These are phyloP conservation scores for Avena insularis DNA, from an alignment of 176 grass and related monocot genomes.

Conservation along the genomic window DNA sequence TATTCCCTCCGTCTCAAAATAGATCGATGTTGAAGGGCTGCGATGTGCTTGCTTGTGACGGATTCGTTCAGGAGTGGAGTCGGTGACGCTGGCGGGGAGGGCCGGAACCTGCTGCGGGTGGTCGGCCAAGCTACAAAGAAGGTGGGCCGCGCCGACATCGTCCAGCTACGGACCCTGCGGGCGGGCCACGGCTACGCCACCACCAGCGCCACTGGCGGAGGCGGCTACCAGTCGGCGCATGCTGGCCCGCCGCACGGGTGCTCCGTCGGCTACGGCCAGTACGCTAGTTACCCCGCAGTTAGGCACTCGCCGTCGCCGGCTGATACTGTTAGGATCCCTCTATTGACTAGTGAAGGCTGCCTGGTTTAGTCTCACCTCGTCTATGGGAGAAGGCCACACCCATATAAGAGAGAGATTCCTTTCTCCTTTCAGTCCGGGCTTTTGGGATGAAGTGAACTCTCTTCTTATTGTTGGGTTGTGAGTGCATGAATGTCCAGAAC, in stretches of 20 bases:
- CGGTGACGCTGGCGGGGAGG: slow-evolving; percentile 51
- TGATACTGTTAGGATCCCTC: too few relatives aligned
- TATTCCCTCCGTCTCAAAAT: too few relatives aligned
- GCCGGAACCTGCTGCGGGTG: slow-evolving; percentile 42
- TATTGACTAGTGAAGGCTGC: too few relatives aligned
- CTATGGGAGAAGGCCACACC: too few relatives aligned
- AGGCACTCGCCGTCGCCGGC: not conserved
- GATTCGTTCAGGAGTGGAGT: slow-evolving; percentile 41
- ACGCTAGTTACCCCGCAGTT: not conserved
- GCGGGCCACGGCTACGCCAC: not conserved
- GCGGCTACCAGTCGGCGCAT: not conserved
- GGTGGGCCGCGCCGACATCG: slow-evolving; percentile 52
- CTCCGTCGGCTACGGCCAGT: not conserved
- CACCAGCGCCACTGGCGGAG: not conserved
- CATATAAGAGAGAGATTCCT: too few relatives aligned
- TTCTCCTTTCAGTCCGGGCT: too few relatives aligned
- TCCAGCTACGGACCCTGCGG: slow-evolving; percentile 48
- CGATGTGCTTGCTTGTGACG: too few relatives aligned
- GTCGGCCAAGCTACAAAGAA: slow-evolving; percentile 46
- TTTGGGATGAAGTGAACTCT: too few relatives aligned
- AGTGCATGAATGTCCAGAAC: too few relatives aligned
- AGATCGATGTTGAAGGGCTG: too few relatives aligned
- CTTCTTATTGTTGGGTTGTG: too few relatives aligned
- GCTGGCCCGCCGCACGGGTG: not conserved
- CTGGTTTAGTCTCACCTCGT: too few relatives aligned